These are phyloP conservation scores for Colletotrichum limetticola DNA, from an alignment of 2,329 filamentous ascomycete genomes.

Conservation along the genomic window DNA sequence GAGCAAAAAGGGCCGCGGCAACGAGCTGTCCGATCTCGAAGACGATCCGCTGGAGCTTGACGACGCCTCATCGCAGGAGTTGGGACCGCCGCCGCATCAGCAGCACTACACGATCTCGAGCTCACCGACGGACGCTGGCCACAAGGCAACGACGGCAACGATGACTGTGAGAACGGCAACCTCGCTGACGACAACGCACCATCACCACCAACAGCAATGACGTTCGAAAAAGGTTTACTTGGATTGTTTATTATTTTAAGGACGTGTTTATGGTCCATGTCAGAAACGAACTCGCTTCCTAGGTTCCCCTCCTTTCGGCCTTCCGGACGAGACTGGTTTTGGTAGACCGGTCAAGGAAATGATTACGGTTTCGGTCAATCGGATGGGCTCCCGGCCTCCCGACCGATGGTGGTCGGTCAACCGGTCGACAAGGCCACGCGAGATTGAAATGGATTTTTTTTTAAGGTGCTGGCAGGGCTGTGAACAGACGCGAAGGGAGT, in stretches of 20 bases:
- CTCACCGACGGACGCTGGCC: neutral
- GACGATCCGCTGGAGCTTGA: conserved; percentile 29
- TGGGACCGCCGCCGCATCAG: conserved; percentile 3
- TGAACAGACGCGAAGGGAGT: neutral
- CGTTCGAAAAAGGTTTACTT: neutral
- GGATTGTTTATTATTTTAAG: neutral
- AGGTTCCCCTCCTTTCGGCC: neutral
- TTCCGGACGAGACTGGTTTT: neutral
- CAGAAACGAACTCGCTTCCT: neutral
- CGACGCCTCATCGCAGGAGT: neutral
- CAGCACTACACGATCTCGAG: conserved; percentile 7
- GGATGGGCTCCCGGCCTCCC: conserved; percentile 11
- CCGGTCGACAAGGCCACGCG: neutral
- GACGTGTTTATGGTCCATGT: no score
- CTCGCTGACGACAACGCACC: neutral
- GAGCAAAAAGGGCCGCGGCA: conserved; percentile 33
- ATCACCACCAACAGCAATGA: neutral
- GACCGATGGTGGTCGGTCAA: neutral
- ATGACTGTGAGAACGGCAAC: neutral
- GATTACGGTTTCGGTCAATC: conserved; percentile 16
- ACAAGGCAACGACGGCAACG: neutral
- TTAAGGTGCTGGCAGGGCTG: neutral
- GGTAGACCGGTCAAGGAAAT: conserved; percentile 7
- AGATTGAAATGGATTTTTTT: neutral
- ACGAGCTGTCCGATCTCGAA: conserved; percentile 25